These are phyloP conservation scores for Pichia occidentalis DNA, from an alignment of 805 yeast species.

Conservation along the genomic window DNA sequence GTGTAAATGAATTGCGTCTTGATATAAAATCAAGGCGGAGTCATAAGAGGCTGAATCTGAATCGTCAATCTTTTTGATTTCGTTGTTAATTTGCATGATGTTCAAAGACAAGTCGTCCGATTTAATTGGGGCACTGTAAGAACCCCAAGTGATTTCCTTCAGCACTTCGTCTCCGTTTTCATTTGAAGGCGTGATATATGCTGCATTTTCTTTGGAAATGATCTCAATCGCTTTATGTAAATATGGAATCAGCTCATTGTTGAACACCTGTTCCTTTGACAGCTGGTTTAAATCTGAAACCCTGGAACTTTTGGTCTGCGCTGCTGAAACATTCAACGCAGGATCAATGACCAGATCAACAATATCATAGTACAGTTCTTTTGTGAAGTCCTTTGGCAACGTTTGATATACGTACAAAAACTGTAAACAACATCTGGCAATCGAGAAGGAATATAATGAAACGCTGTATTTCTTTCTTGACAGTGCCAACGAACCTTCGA, in stretches of 20 bases:
- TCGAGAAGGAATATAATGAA: slow-evolving; percentile 47
- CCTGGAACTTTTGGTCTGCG: slow-evolving; percentile 27
- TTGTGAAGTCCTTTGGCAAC: slow-evolving; percentile 20
- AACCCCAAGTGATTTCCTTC: slow-evolving; percentile 41
- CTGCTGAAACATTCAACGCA: slow-evolving; percentile 37
- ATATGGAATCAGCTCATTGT: slow-evolving; percentile 28
- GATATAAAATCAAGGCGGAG: slow-evolving; percentile 55
- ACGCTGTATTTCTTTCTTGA: slow-evolving; percentile 48
- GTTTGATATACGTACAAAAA: slow-evolving; percentile 35
- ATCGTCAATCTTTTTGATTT: slow-evolving; percentile 28
- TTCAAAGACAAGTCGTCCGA: slow-evolving; percentile 69
- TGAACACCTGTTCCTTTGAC: slow-evolving; percentile 35
- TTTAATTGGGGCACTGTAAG: slow-evolving; percentile 50
- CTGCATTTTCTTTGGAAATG: slow-evolving; percentile 31
- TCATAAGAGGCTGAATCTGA: slow-evolving; percentile 47
- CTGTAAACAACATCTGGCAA: slow-evolving; percentile 57
- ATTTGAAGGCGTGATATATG: slow-evolving; percentile 31
- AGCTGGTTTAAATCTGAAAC: slow-evolving; percentile 44
- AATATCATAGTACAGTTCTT: slow-evolving; percentile 46
- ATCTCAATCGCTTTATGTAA: slow-evolving; percentile 34
- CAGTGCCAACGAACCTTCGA: slow-evolving; percentile 38
- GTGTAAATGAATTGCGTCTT: slow-evolving; percentile 59
- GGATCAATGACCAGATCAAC: slow-evolving; percentile 60
- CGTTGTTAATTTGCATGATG: slow-evolving; percentile 36
- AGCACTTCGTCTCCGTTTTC: slow-evolving; percentile 17